Percentiles rank a stretch among this genome's conserved stretches.
Evolutionary conservation across 768 basidiomycete genomes (phyloP).

Genomic region (Pleurotus tuoliensis): DNA sequence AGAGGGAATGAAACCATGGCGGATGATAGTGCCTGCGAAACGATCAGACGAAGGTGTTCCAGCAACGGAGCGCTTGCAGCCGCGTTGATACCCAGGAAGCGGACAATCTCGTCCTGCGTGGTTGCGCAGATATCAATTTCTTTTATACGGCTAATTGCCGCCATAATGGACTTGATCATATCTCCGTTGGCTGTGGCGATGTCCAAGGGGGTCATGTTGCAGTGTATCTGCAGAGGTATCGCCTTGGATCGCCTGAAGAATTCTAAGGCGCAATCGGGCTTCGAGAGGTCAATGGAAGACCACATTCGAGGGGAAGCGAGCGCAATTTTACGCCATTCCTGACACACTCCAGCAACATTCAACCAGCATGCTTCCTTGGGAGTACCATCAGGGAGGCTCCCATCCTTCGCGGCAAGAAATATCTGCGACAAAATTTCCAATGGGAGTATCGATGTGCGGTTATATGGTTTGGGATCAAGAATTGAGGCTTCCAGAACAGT

Average conservation of each 20-base stretch:
- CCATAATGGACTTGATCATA: neutral
- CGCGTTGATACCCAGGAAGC: neutral
- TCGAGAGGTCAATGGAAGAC: neutral
- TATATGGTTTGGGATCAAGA: neutral
- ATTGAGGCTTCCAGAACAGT: neutral
- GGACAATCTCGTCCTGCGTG: neutral
- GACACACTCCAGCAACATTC: neutral
- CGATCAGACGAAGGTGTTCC: neutral
- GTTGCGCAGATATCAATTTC: neutral
- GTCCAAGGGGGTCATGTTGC: neutral
- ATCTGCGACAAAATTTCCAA: neutral
- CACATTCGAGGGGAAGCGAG: slow-evolving; percentile 1
- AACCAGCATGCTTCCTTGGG: neutral
- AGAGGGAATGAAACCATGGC: neutral
- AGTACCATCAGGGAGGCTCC: neutral
- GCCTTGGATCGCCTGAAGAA: neutral
- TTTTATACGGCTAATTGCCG: neutral
- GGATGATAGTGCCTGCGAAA: neutral
- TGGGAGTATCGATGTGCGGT: neutral
- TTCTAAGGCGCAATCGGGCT: neutral
- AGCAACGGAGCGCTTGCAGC: neutral
- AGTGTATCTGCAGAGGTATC: neutral
- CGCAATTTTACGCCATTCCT: neutral
- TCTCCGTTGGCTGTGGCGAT: neutral
- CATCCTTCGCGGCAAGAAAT: neutral